These are phyloP conservation scores for Microbotryomycetes sp. DNA, from an alignment of 1,284 basidiomycete genomes.

Conservation along the genomic window DNA sequence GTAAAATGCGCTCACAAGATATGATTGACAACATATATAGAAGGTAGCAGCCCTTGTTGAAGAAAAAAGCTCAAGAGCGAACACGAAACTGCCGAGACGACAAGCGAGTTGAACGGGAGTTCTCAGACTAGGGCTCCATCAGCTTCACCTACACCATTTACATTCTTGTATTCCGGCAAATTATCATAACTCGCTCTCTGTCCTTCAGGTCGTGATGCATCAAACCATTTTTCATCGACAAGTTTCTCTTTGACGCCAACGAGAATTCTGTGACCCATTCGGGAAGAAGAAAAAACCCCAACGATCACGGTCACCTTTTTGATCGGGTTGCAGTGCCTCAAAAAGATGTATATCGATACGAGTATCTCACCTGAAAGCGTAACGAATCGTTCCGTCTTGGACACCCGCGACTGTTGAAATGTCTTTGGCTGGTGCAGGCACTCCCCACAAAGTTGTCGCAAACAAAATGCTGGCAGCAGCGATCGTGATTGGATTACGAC, in stretches of 20 bases:
- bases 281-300: neutral
- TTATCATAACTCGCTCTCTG: slow-evolving; percentile 12
- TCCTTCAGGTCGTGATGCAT: slow-evolving; percentile 3
- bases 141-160: neutral
- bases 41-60: too few species aligned
- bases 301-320: neutral
- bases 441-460: slow-evolving; percentile 72
- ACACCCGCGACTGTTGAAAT: slow-evolving; percentile 93
- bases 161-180: neutral
- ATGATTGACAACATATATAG: too few species aligned
- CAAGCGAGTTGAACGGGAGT: too few species aligned
- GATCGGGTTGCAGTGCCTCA: neutral
- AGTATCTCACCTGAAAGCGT: slow-evolving; percentile 45
- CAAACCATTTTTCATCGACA: slow-evolving; percentile 33
- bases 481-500: slow-evolving; percentile 89
- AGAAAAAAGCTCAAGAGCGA: too few species aligned
- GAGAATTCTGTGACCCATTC: slow-evolving; percentile 20
- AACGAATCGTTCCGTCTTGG: slow-evolving; percentile 92
- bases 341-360: neutral
- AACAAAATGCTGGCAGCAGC: slow-evolving; percentile 94
- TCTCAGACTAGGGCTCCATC: too few species aligned
- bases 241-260: slow-evolving; percentile 28
- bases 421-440: slow-evolving; percentile 67
- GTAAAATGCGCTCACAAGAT: too few species aligned
- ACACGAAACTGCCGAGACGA: too few species aligned